These are phyloP conservation scores for Ceratocystis alfenasii DNA, from an alignment of 2,329 filamentous ascomycete genomes.

Conservation along the genomic window DNA sequence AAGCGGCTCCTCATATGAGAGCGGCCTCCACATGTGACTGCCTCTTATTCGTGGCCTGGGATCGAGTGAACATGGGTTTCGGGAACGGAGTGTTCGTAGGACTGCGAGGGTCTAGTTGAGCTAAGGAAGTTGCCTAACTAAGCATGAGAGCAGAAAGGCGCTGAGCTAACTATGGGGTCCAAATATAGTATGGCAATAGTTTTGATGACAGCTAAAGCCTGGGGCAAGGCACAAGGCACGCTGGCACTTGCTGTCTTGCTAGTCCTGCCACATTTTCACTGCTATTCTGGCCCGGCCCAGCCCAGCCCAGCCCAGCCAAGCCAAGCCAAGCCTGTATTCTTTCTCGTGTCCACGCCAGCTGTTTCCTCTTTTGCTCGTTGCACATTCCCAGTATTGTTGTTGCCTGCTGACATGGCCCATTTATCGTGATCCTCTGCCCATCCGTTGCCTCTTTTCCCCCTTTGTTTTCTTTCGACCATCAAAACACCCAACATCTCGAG, in stretches of 20 bases:
- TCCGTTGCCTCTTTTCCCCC: neutral
- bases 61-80: no score
- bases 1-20: neutral
- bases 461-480: neutral
- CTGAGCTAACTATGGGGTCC: no score
- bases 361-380: neutral
- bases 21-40: neutral
- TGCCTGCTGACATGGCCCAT: constrained; percentile 1
- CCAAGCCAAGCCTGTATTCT: neutral
- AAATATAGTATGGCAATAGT: no score
- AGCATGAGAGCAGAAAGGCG: no score
- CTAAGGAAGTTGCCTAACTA: no score
- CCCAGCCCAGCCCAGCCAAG: no score
- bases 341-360: neutral
- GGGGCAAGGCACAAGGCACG: no score
- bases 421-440: neutral
- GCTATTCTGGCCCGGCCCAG: no score
- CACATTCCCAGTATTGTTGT: neutral
- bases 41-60: neutral
- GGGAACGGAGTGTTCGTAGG: neutral
- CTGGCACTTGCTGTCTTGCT: no score
- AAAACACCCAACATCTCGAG: neutral
- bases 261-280: no score
- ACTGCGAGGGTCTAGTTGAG: neutral
- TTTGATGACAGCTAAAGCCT: no score